phyloP scores from a whole-genome alignment of 2,329 filamentous ascomycete genomes.

The Cordyceps javanica region DNA sequence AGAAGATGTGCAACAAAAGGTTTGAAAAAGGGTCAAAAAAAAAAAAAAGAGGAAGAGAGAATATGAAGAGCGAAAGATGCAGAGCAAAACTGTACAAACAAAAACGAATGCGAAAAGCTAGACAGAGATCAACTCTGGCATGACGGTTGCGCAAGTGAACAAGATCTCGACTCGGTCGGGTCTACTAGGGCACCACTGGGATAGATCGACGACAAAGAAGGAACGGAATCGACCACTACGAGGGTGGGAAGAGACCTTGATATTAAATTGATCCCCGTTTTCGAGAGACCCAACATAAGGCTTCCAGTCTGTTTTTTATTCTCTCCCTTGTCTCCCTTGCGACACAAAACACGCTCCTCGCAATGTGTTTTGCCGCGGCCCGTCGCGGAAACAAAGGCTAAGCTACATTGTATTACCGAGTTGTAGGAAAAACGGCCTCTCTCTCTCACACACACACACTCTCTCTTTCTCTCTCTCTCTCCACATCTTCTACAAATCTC shows the following conservation, averaged over 20 bases:
- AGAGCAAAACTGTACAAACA: conserved; percentile 3
- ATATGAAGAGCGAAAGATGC: background rate
- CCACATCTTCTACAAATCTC: background rate
- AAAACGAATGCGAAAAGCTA: background rate
- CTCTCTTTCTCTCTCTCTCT: background rate
- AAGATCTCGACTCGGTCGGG: background rate
- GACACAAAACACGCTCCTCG: background rate
- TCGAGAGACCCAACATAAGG: too few species aligned
- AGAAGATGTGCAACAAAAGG: too few species aligned
- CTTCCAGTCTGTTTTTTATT: too few species aligned
- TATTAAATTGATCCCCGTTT: background rate
- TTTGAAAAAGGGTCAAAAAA: too few species aligned
- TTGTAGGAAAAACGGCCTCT: background rate
- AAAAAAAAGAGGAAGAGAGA: conserved; percentile 16
- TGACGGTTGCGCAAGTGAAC: background rate
- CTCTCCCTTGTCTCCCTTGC: background rate
- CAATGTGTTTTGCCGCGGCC: conserved; percentile 4
- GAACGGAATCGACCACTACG: background rate
- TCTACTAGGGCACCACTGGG: background rate
- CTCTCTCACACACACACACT: background rate
- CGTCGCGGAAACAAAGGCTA: conserved; percentile 3
- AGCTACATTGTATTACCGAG: too few species aligned
- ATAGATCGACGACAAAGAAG: conserved; percentile 13
- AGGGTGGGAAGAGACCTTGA: background rate
- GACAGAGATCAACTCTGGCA: conserved; percentile 9